Percentiles rank a stretch among this genome's conserved stretches.
Evolutionary conservation across 306 rosid species (phyloP).

Genomic region (Rosa persica): DNA sequence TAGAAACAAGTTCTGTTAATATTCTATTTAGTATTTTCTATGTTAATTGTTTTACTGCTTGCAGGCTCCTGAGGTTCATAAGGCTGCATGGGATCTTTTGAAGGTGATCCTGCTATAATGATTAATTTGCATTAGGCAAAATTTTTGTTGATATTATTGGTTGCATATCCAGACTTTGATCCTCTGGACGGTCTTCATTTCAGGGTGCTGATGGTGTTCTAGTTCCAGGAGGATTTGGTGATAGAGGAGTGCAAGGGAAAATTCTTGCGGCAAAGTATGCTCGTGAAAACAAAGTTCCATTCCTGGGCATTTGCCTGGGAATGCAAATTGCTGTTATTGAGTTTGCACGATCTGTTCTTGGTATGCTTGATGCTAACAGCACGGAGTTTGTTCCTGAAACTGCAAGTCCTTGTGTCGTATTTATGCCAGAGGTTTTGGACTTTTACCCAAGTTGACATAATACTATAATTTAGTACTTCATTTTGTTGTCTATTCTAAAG

Average conservation of each 20-base stretch:
- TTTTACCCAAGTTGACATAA: neutral
- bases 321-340: slow-evolving; percentile 92
- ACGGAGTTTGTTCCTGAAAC: slow-evolving; percentile 68
- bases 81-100: slow-evolving; percentile 76
- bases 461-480: neutral
- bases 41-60: slow-evolving; percentile 23
- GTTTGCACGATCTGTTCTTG: slow-evolving; percentile 71
- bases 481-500: slow-evolving; percentile 6
- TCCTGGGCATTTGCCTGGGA: slow-evolving; percentile 78
- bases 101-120: slow-evolving; percentile 47
- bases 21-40: slow-evolving; percentile 14
- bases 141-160: slow-evolving; percentile 8
- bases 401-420: slow-evolving; percentile 68
- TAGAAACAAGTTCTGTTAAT: neutral
- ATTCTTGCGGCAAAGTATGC: slow-evolving; percentile 84
- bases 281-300: slow-evolving; percentile 67
- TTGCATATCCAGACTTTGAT: slow-evolving; percentile 6
- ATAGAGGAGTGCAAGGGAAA: slow-evolving; percentile 89
- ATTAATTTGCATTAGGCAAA: slow-evolving; percentile 10
- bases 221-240: slow-evolving; percentile 95
- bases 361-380: slow-evolving; percentile 69
- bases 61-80: slow-evolving; percentile 64
- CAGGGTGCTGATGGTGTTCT: slow-evolving; percentile 83
- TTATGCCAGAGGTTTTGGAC: slow-evolving; percentile 75
- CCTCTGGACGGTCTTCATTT: slow-evolving; percentile 24